Base-by-base conservation (phyloP, 1,284 basidiomycete genomes). In the Cutaneotrichosporon sp. region DNA sequence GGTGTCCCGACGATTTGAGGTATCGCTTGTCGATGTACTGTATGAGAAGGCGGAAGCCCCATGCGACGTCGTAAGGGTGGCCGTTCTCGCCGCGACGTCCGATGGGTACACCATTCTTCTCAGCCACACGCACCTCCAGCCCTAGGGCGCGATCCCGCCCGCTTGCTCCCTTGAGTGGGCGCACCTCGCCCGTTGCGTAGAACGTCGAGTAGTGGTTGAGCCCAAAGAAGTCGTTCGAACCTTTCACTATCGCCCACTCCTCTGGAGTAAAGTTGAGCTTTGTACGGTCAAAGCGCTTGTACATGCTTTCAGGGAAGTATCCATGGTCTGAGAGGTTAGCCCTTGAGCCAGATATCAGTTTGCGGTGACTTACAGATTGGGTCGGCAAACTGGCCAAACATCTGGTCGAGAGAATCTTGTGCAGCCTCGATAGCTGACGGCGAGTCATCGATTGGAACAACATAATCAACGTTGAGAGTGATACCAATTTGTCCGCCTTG, bases 401-500 rank as follows among this genome's bases (percentile, higher is more conserved):
- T 47, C 26, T 60, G 53, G 47, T 67, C 69, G 21, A 64, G 32
- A 26, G 56, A 55, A 16, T 51, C 47, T 49, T 69, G 61, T 4
- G 68, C 63, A 2, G 68, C 70, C 0, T 57, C 60, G 40, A 61
- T 67, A 0, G 73, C 71, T 16, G 68, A 68, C 3, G 60, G 31
- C 10, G 52, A 65, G 13, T 72, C 70, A 49, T 72, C 65, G 26
- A 72, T 52, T 0, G 72, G 72, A 32, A 67, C 70, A 9, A 64
- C 49, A 69, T 67, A 74, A 58, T 74, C 74, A 46, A 64, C 62
- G 65, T 76, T 73, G 68, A 73, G 63, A 14, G 71, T 73, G 62
- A 76, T 73, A 5, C 63, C 72, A 32, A 75, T 75, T 18, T 57
- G 50, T 10, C 72, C 72, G 6, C 65, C 57, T 59, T 75, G 72